These are phyloP conservation scores for Capronia americana DNA, from an alignment of 2,329 filamentous ascomycete genomes.

Conservation along the genomic window DNA sequence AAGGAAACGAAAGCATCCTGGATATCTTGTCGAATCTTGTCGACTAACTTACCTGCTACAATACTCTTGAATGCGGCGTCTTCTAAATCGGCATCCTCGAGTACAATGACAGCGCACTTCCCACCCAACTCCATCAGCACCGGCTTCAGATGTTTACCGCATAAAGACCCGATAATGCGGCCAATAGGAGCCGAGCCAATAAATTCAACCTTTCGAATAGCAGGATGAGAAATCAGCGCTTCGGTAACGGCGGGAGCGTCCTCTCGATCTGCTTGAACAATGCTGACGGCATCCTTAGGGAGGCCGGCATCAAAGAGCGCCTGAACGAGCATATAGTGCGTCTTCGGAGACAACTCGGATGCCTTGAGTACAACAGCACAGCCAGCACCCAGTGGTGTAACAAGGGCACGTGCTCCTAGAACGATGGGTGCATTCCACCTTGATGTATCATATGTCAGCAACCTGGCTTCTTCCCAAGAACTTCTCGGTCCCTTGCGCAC, in stretches of 20 bases:
- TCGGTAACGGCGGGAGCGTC: constrained; percentile 72
- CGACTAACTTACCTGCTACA: constrained; percentile 6
- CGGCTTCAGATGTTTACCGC: constrained; percentile 80
- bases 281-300: constrained; percentile 74
- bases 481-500: background rate
- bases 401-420: constrained; percentile 10
- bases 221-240: constrained; percentile 69
- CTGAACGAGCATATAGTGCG: constrained; percentile 66
- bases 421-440: constrained; percentile 27
- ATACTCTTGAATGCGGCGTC: constrained; percentile 62
- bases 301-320: constrained; percentile 76
- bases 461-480: too few species aligned
- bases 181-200: constrained; percentile 77
- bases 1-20: too few species aligned
- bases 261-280: constrained; percentile 65
- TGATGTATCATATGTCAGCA: too few species aligned
- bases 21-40: background rate
- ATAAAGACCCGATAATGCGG: constrained; percentile 71
- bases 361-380: constrained; percentile 77
- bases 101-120: constrained; percentile 79
- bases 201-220: constrained; percentile 76
- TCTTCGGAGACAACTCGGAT: constrained; percentile 69
- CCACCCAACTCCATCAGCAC: constrained; percentile 91
- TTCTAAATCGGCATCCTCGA: constrained; percentile 78
- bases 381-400: constrained; percentile 54